Evolutionary conservation across 2,329 filamentous ascomycete genomes (phyloP), one percentile per base, ranked within the genome.

Genomic region (Colletotrichum euphorbiae): DNA sequence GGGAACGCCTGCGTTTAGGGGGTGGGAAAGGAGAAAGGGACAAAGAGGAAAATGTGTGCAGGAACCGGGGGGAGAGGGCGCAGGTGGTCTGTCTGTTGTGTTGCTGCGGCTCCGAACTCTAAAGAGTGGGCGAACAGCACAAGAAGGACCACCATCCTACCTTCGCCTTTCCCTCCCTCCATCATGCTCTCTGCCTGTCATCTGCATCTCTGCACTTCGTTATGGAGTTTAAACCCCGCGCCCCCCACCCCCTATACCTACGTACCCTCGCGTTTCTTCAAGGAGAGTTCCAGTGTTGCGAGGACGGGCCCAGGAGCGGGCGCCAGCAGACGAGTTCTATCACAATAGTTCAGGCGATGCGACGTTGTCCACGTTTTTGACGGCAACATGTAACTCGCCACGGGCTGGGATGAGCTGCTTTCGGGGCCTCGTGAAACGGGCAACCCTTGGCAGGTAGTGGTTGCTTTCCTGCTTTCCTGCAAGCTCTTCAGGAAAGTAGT

Each of bases 351-450:
- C 28, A 57, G 19, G 28, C 45, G 64, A 64, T 63, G 15, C 59
- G 36, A 67, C 64, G 46, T 45, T 64, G 31, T 45, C 43, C 64
- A 67, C 64, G 60, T 67, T 67, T 52, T 64, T 64, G 60, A 67
- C 64, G 64, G 64, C 64, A 63, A 57, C 28, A 24, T 57, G 51
- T 33, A 51, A 62, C 64, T 45, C 45, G 45, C 45, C 43, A 28
- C 33, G 11, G 21, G 59, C 58, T 19, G 51, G 43, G 64, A 57
- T 63, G 59, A 43, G 19, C 51, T 13, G 40, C 50, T 36, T 62
- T 57, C 24, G 51, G 33, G 17, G 5, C n/a, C 60, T 19, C 9
- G 51, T 64, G 60, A 67, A 64, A 58, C 64, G 51, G 58, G 42
- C 13, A 58, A 55, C 38, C 38, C 54, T 13, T 52, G 55, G 17